Conservation (phyloP, 768 basidiomycete species). For the Tephrocybe sp. region DNA sequence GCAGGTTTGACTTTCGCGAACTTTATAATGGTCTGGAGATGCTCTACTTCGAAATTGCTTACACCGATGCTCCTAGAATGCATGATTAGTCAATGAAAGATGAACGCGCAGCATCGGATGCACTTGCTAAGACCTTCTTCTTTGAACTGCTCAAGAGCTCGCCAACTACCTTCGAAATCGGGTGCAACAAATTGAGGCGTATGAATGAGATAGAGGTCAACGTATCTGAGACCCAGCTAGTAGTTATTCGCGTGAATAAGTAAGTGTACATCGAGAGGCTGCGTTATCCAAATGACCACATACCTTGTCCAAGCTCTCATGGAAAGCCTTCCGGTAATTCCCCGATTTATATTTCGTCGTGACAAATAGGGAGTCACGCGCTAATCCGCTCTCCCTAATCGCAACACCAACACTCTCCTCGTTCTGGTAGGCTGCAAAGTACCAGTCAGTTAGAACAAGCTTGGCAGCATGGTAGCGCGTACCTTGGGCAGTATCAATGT, state of each 20-base stretch:
- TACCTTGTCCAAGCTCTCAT: conserved; percentile 50
- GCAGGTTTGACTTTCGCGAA: conserved; percentile 55
- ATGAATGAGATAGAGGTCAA: conserved; percentile 76
- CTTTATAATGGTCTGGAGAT: conserved; percentile 52
- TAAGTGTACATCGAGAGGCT: not conserved
- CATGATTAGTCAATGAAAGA: not conserved
- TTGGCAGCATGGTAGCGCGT: not conserved
- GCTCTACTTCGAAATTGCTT: conserved; percentile 56
- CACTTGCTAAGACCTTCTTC: conserved; percentile 42
- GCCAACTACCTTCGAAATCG: conserved; percentile 45
- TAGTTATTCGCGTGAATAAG: conserved; percentile 5
- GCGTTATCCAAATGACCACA: conserved; percentile 5
- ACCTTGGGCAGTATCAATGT: conserved; percentile 22
- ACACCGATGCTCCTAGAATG: conserved; percentile 41
- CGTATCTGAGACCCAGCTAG: conserved; percentile 56
- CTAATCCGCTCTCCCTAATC: conserved; percentile 44
- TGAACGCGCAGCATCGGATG: not conserved
- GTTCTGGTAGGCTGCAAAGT: conserved; percentile 34
- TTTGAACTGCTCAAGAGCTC: conserved; percentile 51
- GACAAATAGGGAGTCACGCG: conserved; percentile 44
- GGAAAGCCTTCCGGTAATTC: conserved; percentile 30
- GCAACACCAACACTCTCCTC: conserved; percentile 37
- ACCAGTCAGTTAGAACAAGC: not conserved
- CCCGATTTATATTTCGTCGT: conserved; percentile 49
- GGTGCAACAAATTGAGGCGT: conserved; percentile 29